Evolutionary conservation across 148 eudicot genomes (phyloP).

Genomic region (Camellia lanceoleosa): DNA sequence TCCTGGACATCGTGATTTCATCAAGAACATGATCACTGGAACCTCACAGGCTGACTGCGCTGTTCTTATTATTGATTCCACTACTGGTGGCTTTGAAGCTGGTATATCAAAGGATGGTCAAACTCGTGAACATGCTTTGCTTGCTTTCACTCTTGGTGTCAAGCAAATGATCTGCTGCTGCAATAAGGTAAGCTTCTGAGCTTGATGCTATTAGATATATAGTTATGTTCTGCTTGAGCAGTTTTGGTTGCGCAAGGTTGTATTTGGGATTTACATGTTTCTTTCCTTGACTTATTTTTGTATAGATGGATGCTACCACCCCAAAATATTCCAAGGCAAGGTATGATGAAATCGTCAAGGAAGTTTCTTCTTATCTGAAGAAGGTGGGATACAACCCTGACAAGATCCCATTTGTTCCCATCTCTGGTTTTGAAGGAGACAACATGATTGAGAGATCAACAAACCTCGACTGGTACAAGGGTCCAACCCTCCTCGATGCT

Average conservation of each 20-base stretch:
- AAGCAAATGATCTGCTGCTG: conserved; percentile 50
- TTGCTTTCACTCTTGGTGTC: conserved; percentile 54
- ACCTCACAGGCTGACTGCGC: too few relatives aligned
- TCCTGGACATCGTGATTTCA: too few relatives aligned
- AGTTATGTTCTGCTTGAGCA: not conserved
- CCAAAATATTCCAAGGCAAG: conserved; percentile 29
- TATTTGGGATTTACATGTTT: not conserved
- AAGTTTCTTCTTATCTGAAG: conserved; percentile 28
- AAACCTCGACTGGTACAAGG: conserved; percentile 34
- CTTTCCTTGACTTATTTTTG: not conserved
- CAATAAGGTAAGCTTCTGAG: conserved; percentile 20
- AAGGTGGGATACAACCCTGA: conserved; percentile 32
- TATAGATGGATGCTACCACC: conserved; percentile 30
- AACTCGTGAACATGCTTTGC: conserved; percentile 30
- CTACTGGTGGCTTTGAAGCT: conserved; percentile 63
- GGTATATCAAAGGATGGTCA: conserved; percentile 65
- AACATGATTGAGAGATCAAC: conserved; percentile 21
- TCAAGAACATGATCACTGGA: too few relatives aligned
- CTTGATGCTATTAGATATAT: not conserved
- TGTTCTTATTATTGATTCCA: conserved; percentile 47
- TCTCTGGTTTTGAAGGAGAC: too few relatives aligned
- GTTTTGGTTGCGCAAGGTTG: not conserved
- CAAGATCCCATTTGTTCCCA: conserved; percentile 22
- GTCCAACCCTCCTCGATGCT: conserved; percentile 29
- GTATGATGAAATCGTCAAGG: conserved; percentile 31